Evolutionary conservation across 768 basidiomycete genomes (phyloP).

Genomic region (Pleurotus sapidus): DNA sequence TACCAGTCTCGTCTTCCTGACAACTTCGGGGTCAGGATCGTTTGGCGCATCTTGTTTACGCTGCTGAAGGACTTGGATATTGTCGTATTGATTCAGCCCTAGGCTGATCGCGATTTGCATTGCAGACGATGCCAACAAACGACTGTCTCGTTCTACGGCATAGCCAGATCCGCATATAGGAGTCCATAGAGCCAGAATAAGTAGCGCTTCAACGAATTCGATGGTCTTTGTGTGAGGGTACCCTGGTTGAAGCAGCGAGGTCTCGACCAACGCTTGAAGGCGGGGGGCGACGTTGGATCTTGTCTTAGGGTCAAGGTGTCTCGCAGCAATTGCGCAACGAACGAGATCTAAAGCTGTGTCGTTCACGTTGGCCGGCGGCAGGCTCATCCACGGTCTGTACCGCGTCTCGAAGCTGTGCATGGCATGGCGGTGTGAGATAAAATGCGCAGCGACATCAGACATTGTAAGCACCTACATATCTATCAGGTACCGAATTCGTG

Average conservation of each 20-base stretch:
- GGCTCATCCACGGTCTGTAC: constrained; percentile 42
- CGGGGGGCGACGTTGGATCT: constrained; percentile 34
- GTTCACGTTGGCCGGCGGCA: constrained; percentile 28
- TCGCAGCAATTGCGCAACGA: constrained; percentile 43
- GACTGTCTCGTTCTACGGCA: constrained; percentile 31
- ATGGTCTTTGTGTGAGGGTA: constrained; percentile 38
- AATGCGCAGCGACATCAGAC: neutral
- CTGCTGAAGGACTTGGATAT: neutral
- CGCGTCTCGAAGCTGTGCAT: constrained; percentile 35
- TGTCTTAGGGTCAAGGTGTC: constrained; percentile 35
- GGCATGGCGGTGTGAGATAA: neutral
- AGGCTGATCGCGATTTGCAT: constrained; percentile 47
- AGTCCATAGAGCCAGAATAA: constrained; percentile 42
- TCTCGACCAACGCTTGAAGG: constrained; percentile 38
- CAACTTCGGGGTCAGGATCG: neutral
- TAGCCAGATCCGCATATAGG: constrained; percentile 29
- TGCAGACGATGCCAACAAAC: constrained; percentile 36
- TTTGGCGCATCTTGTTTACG: no score
- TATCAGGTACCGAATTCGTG: constrained; percentile 32
- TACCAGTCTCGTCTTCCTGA: constrained; percentile 1
- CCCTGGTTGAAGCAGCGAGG: constrained; percentile 33
- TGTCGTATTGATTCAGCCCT: constrained; percentile 18
- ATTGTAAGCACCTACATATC: constrained; percentile 28
- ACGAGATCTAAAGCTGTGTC: constrained; percentile 37
- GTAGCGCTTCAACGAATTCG: constrained; percentile 37